phyloP scores from a whole-genome alignment of 2,329 filamentous ascomycete species.

The Colletotrichum lindemuthianum region DNA sequence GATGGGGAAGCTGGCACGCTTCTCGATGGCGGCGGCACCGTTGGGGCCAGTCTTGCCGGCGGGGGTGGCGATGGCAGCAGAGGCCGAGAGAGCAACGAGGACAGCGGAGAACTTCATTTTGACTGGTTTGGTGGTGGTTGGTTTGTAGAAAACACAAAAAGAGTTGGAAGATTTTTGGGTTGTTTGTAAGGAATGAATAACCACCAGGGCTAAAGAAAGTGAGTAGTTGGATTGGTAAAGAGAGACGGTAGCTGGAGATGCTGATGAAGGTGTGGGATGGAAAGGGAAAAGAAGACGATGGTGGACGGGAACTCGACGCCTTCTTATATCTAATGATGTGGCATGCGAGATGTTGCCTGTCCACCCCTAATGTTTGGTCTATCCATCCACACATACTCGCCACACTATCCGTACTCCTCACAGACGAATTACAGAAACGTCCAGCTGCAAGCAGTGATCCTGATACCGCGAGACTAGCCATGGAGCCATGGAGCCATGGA shows the following conservation, averaged over 20 bases:
- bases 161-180: slow-evolving; percentile 23
- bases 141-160: slow-evolving; percentile 24
- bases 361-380: background rate
- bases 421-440: too few species aligned
- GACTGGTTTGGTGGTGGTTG: slow-evolving; percentile 27
- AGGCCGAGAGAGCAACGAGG: slow-evolving; percentile 38
- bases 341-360: background rate
- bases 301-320: slow-evolving; percentile 2
- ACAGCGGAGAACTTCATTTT: slow-evolving; percentile 41
- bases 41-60: slow-evolving; percentile 30
- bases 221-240: slow-evolving; percentile 43
- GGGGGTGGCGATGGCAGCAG: slow-evolving; percentile 37
- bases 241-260: slow-evolving; percentile 32
- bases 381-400: background rate
- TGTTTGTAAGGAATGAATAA: slow-evolving; percentile 31
- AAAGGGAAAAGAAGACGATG: background rate
- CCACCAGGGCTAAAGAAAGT: slow-evolving; percentile 40
- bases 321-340: slow-evolving; percentile 22
- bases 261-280: slow-evolving; percentile 24
- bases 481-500: slow-evolving; percentile 15
- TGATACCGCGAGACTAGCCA: slow-evolving; percentile 5
- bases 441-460: slow-evolving; percentile 12
- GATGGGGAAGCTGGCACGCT: slow-evolving; percentile 42
- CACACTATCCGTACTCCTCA: background rate
- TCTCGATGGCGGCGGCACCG: slow-evolving; percentile 30